phyloP scores from a whole-genome alignment of 495 filamentous ascomycete species.

The Penicillium argentinense region DNA sequence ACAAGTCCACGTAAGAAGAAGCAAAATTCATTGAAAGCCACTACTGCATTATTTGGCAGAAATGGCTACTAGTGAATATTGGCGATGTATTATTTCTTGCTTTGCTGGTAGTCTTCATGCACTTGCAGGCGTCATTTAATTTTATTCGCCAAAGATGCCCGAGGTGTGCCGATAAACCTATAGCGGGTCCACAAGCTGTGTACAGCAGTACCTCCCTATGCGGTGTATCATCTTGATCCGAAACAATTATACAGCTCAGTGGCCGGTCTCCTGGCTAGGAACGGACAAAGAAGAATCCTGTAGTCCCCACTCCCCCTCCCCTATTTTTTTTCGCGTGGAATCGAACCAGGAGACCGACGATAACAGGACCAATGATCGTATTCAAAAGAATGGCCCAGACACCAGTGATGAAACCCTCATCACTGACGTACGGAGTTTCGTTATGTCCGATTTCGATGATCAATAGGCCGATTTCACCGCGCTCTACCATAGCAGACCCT shows the following conservation, averaged over 20 bases:
- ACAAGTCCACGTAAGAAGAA: too few relatives aligned
- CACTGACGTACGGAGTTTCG: slow-evolving; percentile 29
- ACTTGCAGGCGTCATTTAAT: too few relatives aligned
- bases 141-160: too few relatives aligned
- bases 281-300: slow-evolving; percentile 10
- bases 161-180: too few relatives aligned
- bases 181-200: too few relatives aligned
- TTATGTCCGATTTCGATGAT: slow-evolving; percentile 66
- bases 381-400: slow-evolving; percentile 75
- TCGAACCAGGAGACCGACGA: slow-evolving; percentile 60
- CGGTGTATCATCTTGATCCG: too few relatives aligned
- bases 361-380: slow-evolving; percentile 68
- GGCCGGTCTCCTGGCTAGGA: not conserved
- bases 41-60: too few relatives aligned
- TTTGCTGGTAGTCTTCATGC: too few relatives aligned
- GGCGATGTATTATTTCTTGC: too few relatives aligned
- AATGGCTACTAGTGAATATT: too few relatives aligned
- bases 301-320: slow-evolving; percentile 30
- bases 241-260: slow-evolving; percentile 1
- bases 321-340: slow-evolving; percentile 19
- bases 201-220: too few relatives aligned
- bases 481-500: slow-evolving; percentile 64
- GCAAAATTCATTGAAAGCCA: too few relatives aligned
- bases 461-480: slow-evolving; percentile 76
- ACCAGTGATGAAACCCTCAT: slow-evolving; percentile 58